Evolutionary conservation across 352 stramenopile species (phyloP).

Genomic region (Globisporangium echinulatum): DNA sequence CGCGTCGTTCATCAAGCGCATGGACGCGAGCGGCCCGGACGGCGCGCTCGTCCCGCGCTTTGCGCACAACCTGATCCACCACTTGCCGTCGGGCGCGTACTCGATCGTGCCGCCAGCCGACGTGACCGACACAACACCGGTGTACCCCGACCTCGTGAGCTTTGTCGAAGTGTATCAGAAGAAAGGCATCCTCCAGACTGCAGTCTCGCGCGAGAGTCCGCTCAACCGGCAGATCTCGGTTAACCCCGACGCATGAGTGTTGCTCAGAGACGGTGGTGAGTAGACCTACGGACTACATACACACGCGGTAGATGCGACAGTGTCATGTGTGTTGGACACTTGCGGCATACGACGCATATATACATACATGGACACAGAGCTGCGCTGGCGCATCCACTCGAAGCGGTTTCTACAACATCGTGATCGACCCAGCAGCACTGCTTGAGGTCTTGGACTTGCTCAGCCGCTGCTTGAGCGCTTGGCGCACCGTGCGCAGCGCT

Average conservation of each 20-base stretch:
- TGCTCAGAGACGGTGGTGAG: too few species aligned
- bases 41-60: conserved; percentile 25
- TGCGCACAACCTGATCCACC: conserved; percentile 67
- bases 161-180: conserved; percentile 74
- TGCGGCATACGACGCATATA: neutral
- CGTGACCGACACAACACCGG: conserved; percentile 36
- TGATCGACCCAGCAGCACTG: neutral
- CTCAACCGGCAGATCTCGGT: conserved; percentile 59
- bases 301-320: neutral
- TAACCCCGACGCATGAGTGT: conserved; percentile 7
- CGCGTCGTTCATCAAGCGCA: conserved; percentile 53
- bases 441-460: neutral
- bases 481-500: conserved; percentile 12
- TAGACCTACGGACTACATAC: neutral
- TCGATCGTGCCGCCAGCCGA: conserved; percentile 46
- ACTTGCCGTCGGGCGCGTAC: conserved; percentile 56
- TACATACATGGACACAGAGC: neutral
- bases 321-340: too few species aligned
- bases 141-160: conserved; percentile 68
- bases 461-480: conserved; percentile 12
- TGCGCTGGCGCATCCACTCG: neutral
- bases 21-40: conserved; percentile 23
- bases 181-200: conserved; percentile 46
- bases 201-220: conserved; percentile 34
- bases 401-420: neutral